These are phyloP conservation scores for Baffinella frigidus DNA, from an alignment of 208 protist genomes.

Conservation along the genomic window DNA sequence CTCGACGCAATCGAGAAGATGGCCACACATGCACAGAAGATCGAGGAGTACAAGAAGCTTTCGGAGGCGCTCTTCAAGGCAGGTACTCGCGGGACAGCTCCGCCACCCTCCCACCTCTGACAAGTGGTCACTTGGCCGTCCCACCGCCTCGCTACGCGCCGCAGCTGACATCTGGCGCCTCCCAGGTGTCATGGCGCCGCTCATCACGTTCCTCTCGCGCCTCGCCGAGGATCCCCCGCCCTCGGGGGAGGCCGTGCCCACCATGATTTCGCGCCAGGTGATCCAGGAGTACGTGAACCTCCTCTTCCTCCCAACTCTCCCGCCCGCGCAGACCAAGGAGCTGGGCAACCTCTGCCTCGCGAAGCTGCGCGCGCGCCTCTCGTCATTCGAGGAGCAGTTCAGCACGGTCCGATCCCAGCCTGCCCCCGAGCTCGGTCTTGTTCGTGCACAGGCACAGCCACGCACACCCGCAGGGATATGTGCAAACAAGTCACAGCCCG, in stretches of 20 bases:
- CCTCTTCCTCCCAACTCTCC: background rate
- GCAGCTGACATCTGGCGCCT: too few species aligned
- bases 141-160: too few species aligned
- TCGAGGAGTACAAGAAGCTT: conserved; percentile 42
- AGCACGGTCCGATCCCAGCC: too few species aligned
- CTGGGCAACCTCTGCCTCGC: background rate
- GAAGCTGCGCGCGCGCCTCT: background rate
- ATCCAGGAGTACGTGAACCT: background rate
- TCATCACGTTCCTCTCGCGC: background rate
- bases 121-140: too few species aligned
- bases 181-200: background rate
- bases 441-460: too few species aligned
- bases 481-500: too few species aligned
- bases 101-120: too few species aligned
- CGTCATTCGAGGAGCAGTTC: conserved; percentile 16
- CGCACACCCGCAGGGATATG: too few species aligned
- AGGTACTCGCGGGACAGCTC: too few species aligned
- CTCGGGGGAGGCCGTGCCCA: background rate
- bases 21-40: conserved; percentile 30
- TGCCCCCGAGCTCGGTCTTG: too few species aligned
- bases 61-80: background rate
- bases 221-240: conserved; percentile 2
- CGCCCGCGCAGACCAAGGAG: background rate
- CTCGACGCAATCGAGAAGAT: conserved; percentile 49
- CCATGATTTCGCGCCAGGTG: conserved; percentile 42